Evolutionary conservation across 1,284 basidiomycete species (phyloP).

Genomic region (Pulchroboletus neoregius): DNA sequence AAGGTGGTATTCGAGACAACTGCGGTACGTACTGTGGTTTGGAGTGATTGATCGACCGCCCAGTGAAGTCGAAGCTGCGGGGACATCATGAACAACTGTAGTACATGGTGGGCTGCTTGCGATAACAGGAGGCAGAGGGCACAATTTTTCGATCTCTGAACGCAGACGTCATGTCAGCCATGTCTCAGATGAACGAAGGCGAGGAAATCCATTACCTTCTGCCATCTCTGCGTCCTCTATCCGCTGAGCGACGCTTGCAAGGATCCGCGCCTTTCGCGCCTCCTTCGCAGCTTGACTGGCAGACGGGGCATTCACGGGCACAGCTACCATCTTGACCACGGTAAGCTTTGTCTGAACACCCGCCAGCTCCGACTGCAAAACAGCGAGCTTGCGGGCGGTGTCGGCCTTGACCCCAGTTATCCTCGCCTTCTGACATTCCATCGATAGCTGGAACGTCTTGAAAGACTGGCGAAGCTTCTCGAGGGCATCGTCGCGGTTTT

Average conservation of each 20-base stretch:
- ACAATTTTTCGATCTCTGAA: no score
- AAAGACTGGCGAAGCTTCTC: constrained; percentile 9
- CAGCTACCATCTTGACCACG: constrained; percentile 7
- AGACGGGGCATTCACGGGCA: constrained; percentile 1
- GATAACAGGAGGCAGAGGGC: no score
- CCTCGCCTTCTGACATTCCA: constrained; percentile 20
- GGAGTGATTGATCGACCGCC: background rate
- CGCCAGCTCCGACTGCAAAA: constrained; percentile 19
- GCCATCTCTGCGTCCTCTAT: background rate
- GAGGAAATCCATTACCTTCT: no score
- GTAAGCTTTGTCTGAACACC: constrained; percentile 11
- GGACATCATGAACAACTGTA: no score
- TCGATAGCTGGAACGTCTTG: constrained; percentile 1
- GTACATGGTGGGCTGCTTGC: no score
- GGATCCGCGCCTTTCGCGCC: background rate
- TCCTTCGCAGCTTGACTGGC: constrained; percentile 8
- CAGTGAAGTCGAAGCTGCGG: no score
- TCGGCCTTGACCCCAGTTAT: constrained; percentile 23
- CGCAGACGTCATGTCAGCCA: no score
- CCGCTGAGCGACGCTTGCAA: background rate
- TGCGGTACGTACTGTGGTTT: background rate
- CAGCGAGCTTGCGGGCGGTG: constrained; percentile 15
- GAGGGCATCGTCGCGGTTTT: constrained; percentile 4
- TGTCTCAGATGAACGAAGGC: no score
- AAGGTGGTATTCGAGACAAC: background rate